These are phyloP conservation scores for Cryphonectria nitschkei DNA, from an alignment of 2,329 filamentous ascomycete species.

Conservation along the genomic window DNA sequence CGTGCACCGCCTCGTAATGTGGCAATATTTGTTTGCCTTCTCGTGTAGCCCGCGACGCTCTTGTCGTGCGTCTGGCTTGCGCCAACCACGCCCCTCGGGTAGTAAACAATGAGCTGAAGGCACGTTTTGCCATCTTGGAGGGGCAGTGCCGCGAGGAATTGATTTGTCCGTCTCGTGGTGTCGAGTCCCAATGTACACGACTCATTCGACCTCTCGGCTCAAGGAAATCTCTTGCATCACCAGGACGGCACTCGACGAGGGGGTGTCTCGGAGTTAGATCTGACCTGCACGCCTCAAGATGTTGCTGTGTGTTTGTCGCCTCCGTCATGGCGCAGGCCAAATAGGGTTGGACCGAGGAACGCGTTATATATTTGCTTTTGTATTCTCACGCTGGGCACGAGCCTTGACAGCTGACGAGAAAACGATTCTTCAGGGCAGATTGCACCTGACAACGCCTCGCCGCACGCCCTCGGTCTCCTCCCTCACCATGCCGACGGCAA, in stretches of 20 bases:
- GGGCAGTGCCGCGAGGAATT: background rate
- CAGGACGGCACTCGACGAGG: background rate
- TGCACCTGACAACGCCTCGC: constrained; percentile 61
- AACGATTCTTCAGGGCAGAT: constrained; percentile 36
- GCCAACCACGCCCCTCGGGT: background rate
- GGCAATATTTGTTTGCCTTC: background rate
- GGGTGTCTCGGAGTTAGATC: background rate
- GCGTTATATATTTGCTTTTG: background rate
- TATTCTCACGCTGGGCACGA: background rate
- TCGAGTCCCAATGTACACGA: background rate
- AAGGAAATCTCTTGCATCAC: background rate
- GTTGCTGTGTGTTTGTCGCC: background rate
- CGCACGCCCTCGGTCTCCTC: constrained; percentile 66
- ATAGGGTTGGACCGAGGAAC: background rate
- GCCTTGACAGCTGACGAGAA: background rate
- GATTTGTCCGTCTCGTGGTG: background rate
- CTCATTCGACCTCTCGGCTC: background rate
- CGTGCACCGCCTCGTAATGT: background rate
- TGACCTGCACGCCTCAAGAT: background rate
- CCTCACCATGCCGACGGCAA: constrained; percentile 52
- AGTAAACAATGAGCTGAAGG: background rate
- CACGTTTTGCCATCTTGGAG: background rate
- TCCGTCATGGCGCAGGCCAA: background rate
- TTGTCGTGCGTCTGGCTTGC: background rate
- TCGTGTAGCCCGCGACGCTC: background rate